Conservation (phyloP, 2,329 filamentous ascomycete genomes). For the Apiospora kogelbergensis region DNA sequence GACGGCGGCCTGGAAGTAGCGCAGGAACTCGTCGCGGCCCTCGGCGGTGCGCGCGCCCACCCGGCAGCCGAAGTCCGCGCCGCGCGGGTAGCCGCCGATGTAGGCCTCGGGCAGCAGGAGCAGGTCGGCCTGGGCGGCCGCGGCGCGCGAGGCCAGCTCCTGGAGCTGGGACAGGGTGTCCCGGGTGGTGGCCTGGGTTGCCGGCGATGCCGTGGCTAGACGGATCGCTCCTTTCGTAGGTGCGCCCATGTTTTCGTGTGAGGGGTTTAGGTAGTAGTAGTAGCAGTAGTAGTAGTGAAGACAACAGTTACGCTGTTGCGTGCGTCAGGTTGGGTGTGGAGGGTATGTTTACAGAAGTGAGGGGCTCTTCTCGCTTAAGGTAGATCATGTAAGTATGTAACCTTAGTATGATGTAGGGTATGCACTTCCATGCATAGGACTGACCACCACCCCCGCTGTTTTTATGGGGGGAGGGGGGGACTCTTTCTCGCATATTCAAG, state of each 20-base stretch:
- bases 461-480: background rate
- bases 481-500: background rate
- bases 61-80: conserved; percentile 71
- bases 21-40: conserved; percentile 79
- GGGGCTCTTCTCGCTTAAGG: background rate
- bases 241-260: background rate
- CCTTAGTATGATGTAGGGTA: conserved; percentile 4
- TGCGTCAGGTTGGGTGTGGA: background rate
- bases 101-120: conserved; percentile 91
- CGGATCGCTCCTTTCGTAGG: conserved; percentile 38
- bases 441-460: background rate
- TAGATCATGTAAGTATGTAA: background rate
- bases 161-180: conserved; percentile 68
- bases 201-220: conserved; percentile 56
- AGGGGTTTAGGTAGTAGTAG: background rate
- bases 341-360: background rate
- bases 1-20: conserved; percentile 76
- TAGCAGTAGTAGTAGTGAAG: background rate
- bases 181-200: conserved; percentile 46
- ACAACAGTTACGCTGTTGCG: background rate
- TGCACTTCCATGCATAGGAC: background rate
- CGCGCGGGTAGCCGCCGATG: conserved; percentile 87
- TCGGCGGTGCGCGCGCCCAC: conserved; percentile 69
- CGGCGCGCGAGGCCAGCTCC: conserved; percentile 62
- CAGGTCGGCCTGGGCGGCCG: conserved; percentile 57